Base-by-base conservation (phyloP, 345 rosid genomes). In the Noccaea caerulescens region DNA sequence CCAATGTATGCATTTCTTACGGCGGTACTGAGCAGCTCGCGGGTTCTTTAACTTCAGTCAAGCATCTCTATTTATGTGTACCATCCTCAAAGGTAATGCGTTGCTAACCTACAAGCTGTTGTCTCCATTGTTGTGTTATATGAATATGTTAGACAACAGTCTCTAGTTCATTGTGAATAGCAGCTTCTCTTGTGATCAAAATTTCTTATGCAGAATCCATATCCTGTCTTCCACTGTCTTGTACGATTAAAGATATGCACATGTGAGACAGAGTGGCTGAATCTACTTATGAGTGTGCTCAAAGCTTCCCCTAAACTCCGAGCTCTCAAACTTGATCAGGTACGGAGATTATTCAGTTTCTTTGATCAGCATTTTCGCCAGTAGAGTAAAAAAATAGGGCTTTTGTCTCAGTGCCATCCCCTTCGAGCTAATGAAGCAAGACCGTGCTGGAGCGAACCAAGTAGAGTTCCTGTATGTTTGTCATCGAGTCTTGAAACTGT, bases 401-500 rank as follows among this genome's bases (percentile, higher is more conserved):
- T 27, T 27, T 2, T 27, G 3, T 27, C 30, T 27, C 4, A 27
- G 30, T 27, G 30, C 30, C 30, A 27, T 27, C 4, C 30, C 30
- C 30, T 27, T 27, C 1, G 30, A 3, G 30, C 30, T 27, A 27
- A 27, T 27, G 30, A 27, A 27, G 30, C 30, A 0, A 38, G 39
- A 5, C 45, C 58, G 1, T n/a, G 49, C 36, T 69, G 73, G 66
- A 69, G 0, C 9, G 38, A 69, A 38, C 66, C 66, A 8, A 69
- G 12, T 2, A 3, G 30, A 5, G 36, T 57, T 3, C 73, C 65
- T 8, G 47, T 36, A 0, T 45, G 38, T 36, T 2, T 69, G 49
- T 16, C 37, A 69, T 46, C 39, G 0, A 57, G 58, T 58, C 73
- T 69, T 23, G 66, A 69, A 58, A 69, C 49, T n/a, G 3, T 69